phyloP scores from a whole-genome alignment of 2,329 filamentous ascomycete species.

The Huntiella savannae region DNA sequence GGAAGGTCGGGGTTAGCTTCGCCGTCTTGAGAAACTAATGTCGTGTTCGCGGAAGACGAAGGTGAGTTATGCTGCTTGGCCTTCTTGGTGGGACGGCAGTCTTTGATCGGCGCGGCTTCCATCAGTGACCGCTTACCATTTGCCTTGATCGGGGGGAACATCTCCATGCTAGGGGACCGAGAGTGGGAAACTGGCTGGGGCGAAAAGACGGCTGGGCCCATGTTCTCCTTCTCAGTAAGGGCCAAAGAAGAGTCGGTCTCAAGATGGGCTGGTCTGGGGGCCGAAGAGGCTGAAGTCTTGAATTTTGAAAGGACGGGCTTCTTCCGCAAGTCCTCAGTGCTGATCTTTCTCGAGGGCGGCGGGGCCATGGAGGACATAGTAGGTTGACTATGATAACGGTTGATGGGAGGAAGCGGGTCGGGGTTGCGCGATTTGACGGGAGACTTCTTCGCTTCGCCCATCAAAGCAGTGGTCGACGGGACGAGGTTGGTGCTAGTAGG shows the following conservation, averaged over 20 bases:
- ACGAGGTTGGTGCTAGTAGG: conserved; percentile 8
- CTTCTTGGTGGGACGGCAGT: conserved; percentile 49
- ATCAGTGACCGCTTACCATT: conserved; percentile 36
- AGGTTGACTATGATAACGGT: conserved; percentile 5
- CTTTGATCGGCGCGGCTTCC: conserved; percentile 55
- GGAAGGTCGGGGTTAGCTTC: conserved; percentile 22
- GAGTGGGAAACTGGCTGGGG: conserved; percentile 19
- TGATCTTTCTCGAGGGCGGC: conserved; percentile 38
- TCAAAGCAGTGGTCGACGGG: conserved; percentile 1
- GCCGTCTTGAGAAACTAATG: conserved; percentile 15
- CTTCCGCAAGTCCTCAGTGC: conserved; percentile 31
- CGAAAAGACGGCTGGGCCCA: conserved; percentile 29
- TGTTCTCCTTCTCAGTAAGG: conserved; percentile 34
- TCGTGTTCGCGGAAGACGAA: conserved; percentile 13
- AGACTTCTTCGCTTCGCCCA: background rate
- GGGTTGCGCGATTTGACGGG: conserved; percentile 5
- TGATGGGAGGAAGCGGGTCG: conserved; percentile 1
- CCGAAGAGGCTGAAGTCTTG: conserved; percentile 34
- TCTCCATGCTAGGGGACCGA: conserved; percentile 26
- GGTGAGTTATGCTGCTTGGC: conserved; percentile 26
- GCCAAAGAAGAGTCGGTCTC: conserved; percentile 21
- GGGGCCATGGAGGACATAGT: conserved; percentile 30
- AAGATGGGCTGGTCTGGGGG: conserved; percentile 28
- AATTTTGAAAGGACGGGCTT: conserved; percentile 41
- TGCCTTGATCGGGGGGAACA: conserved; percentile 19